Base-by-base conservation (phyloP, 176 grass and related monocot genomes). In the Secale cereale region DNA sequence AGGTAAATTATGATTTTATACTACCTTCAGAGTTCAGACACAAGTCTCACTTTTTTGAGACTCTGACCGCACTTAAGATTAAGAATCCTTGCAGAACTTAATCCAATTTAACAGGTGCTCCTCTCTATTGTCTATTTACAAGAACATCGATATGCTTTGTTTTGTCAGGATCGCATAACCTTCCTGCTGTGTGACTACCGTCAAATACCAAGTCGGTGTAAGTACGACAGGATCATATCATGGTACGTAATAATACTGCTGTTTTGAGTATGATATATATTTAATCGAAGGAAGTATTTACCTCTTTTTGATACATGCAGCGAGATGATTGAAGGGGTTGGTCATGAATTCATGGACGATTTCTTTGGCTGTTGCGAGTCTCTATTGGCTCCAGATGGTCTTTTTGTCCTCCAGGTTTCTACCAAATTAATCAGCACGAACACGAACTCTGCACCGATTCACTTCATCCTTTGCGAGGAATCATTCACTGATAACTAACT, bases 261-360 rank as follows among this genome's bases (percentile, higher is more conserved):
- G 30, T 78, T 31, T 0, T 16, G 6, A n/a, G 14, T 36, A 59
- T 36, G 20, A 76, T n/a, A 76, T 32, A 20, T 76, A 76, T 54
- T 25, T 6, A 59, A 78, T 35, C 12, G 30, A 41, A 36, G 6
- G 6, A 60, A 59, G 26, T 36, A 10, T 32, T 78, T 59, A 59
- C 30, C 32, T 14, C 30, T n/a, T 36, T 20, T 60, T 54, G 22
- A 10, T 3, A 59, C 77, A 43, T 4, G 15, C 59, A 94, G 92
- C 65, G 92, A 89, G 83, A 94, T 94, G 92, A 91, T 94, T 66
- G 92, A 94, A 89, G 89, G 28, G 52, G 92, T 94, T 61, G 92
- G 92, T 62, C 92, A 94, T 72, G 89, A 94, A 89, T 94, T 89
- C 33, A 91, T 94, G 86, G 92, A 86, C 8, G 80, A 94, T 22